Conservation (phyloP, 2,329 filamentous ascomycete genomes). For the Hypocreales sp. region DNA sequence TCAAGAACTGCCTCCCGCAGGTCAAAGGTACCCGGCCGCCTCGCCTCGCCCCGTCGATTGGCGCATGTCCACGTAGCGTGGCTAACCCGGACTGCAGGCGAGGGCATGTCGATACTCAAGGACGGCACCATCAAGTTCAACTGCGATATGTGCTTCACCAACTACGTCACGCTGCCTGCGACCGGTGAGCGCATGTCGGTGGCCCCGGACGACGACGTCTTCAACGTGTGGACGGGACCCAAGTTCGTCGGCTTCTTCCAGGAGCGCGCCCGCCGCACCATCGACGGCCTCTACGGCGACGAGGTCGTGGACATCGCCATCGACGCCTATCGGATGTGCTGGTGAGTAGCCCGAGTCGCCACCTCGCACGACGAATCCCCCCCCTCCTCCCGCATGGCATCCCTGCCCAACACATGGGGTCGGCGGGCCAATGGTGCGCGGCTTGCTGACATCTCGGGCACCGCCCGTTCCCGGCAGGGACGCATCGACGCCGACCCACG, state of each 20-base stretch:
- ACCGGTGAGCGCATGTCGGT: constrained; percentile 36
- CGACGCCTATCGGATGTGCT: constrained; percentile 28
- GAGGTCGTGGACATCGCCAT: constrained; percentile 21
- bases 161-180: constrained; percentile 27
- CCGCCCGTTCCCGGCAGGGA: constrained; percentile 34
- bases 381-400: neutral
- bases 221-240: constrained; percentile 24
- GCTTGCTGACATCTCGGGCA: constrained; percentile 4
- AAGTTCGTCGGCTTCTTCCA: constrained; percentile 26
- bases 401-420: too few relatives aligned
- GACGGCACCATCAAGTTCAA: constrained; percentile 44
- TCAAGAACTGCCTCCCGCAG: constrained; percentile 26
- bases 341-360: too few relatives aligned
- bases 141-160: constrained; percentile 41
- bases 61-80: too few relatives aligned
- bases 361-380: too few relatives aligned
- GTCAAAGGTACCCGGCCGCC: constrained; percentile 21
- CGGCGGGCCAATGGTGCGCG: too few relatives aligned
- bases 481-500: constrained; percentile 43
- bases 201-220: constrained; percentile 25
- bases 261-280: constrained; percentile 22
- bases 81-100: constrained; percentile 15
- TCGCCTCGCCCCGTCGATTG: constrained; percentile 1
- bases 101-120: constrained; percentile 27
- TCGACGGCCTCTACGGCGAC: constrained; percentile 25